These are phyloP conservation scores for Psidium guajava DNA, from an alignment of 345 rosid genomes.

Conservation along the genomic window DNA sequence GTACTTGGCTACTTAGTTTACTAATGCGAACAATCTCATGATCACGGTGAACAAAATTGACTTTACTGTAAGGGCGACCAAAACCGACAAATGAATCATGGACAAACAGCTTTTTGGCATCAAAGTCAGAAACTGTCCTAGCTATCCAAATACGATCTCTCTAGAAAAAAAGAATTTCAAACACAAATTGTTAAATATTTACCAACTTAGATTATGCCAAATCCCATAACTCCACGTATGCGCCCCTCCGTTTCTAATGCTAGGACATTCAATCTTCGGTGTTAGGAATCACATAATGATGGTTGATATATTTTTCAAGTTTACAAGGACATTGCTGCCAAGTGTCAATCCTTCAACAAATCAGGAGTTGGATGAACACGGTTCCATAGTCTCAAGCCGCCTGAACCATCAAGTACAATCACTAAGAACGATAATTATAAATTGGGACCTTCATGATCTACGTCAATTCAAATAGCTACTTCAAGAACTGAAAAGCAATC, in stretches of 20 bases:
- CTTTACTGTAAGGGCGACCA: rapidly evolving
- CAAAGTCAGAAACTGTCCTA: neutral
- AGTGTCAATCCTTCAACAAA: neutral
- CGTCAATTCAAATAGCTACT: neutral
- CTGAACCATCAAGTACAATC: neutral
- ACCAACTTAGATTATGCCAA: neutral
- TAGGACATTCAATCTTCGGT: too few relatives aligned
- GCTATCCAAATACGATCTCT: neutral
- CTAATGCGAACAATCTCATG: neutral
- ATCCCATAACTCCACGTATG: neutral
- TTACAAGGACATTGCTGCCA: neutral
- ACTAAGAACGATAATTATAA: too few relatives aligned
- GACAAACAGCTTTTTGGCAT: neutral
- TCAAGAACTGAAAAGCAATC: neutral
- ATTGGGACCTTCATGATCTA: neutral
- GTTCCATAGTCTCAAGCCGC: neutral
- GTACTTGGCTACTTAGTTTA: neutral
- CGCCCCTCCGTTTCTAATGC: neutral
- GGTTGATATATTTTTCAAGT: neutral
- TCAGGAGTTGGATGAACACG: neutral
- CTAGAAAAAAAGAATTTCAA: neutral
- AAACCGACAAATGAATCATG: neutral
- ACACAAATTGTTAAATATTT: too few relatives aligned
- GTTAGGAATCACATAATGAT: too few relatives aligned
- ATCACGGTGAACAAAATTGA: rapidly evolving